Percentiles rank a stretch among this genome's conserved stretches.
Conservation (phyloP, 257 asterid species). For the Nicotiana benthamiana region DNA sequence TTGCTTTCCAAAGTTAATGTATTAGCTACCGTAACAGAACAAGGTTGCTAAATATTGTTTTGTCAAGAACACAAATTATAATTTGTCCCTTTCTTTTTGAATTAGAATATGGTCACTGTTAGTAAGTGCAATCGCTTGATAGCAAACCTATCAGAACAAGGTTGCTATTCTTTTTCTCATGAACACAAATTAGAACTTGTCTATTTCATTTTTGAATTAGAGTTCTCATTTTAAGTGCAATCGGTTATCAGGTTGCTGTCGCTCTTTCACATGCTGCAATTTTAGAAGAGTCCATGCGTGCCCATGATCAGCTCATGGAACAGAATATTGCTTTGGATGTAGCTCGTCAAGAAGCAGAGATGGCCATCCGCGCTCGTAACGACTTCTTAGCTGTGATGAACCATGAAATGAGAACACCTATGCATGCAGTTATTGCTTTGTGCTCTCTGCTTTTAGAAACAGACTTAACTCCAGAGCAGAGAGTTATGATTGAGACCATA, state of each 20-base stretch:
- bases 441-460: constrained; percentile 68
- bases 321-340: constrained; percentile 55
- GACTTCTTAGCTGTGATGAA: constrained; percentile 71
- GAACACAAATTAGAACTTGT: neutral
- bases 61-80: neutral
- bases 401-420: constrained; percentile 77
- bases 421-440: constrained; percentile 58
- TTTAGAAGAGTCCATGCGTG: constrained; percentile 61
- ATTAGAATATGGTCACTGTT: neutral
- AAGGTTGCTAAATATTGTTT: neutral
- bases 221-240: neutral
- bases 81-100: neutral
- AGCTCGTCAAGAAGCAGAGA: constrained; percentile 60
- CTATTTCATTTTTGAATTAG: neutral
- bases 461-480: constrained; percentile 57
- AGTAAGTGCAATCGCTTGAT: neutral
- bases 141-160: neutral
- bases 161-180: neutral
- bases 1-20: neutral
- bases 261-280: constrained; percentile 87
- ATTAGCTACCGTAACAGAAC: neutral
- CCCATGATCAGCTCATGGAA: constrained; percentile 61
- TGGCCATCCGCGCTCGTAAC: constrained; percentile 52
- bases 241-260: constrained; percentile 56
- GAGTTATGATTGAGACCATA: constrained; percentile 61